A percentile compares a stretch with the other conserved stretches of the same genome.
These are phyloP conservation scores for Mallotus japonicus DNA, from an alignment of 441 rosid genomes.

Conservation along the genomic window DNA sequence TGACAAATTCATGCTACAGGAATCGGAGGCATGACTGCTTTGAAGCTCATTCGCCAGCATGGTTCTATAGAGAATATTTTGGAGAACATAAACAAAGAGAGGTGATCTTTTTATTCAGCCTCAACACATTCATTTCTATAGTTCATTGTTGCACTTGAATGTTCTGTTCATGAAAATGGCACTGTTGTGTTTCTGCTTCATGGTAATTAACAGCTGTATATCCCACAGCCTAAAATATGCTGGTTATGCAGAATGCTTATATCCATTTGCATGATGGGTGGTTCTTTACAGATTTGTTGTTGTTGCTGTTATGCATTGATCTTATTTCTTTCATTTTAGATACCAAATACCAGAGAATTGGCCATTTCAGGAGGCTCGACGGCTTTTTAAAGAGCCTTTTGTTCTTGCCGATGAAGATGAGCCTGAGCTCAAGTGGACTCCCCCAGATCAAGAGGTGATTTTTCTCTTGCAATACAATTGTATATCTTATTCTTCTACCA, in stretches of 20 bases:
- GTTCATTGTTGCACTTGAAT: background rate
- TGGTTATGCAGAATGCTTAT: background rate
- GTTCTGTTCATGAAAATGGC: background rate
- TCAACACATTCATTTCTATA: background rate
- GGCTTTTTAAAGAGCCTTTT: conserved; percentile 79
- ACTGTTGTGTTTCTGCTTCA: background rate
- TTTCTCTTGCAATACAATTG: conserved; percentile 5
- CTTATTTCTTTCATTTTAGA: conserved; percentile 37
- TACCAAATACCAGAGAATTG: conserved; percentile 85
- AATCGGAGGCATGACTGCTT: conserved; percentile 87
- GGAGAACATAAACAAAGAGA: conserved; percentile 82
- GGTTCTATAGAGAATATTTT: conserved; percentile 82
- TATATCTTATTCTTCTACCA: background rate
- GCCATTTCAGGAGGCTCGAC: conserved; percentile 87
- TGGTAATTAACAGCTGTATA: background rate
- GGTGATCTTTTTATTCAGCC: conserved; percentile 34
- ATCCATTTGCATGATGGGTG: background rate
- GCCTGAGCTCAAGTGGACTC: conserved; percentile 76
- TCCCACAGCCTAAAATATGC: background rate
- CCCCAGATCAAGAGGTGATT: conserved; percentile 70
- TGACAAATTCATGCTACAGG: conserved; percentile 45
- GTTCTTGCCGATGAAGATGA: conserved; percentile 60
- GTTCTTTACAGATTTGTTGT: background rate
- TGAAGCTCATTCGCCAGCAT: conserved; percentile 94
- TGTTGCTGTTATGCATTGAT: background rate